Conservation (phyloP, 805 yeast species). For the Saccharomycopsis fodiens region DNA sequence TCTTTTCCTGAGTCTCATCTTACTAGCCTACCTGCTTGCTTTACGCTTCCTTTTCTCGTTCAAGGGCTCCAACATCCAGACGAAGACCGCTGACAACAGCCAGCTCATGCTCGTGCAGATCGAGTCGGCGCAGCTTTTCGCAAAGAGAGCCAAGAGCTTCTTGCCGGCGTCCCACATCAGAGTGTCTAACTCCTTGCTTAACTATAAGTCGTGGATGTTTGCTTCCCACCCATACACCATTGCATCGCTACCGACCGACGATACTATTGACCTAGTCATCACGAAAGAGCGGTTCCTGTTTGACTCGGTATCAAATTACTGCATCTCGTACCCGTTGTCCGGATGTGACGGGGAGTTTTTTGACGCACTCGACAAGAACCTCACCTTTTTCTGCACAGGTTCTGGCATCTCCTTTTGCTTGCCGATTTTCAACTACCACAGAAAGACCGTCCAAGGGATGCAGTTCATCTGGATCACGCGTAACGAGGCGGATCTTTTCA, state of each 20-base stretch:
- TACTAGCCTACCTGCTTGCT: conserved; percentile 33
- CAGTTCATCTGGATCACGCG: conserved; percentile 48
- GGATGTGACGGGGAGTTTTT: conserved; percentile 27
- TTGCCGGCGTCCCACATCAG: conserved; percentile 55
- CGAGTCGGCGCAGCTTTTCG: neutral
- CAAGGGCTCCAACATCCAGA: neutral
- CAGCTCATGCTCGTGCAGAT: neutral
- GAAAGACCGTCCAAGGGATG: too few relatives aligned
- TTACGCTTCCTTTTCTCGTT: conserved; percentile 23
- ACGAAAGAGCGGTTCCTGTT: conserved; percentile 31
- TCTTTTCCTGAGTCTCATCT: conserved; percentile 24
- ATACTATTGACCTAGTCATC: conserved; percentile 37
- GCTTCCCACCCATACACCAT: conserved; percentile 69
- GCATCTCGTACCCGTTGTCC: neutral
- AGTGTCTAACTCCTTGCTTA: conserved; percentile 31
- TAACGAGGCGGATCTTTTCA: conserved; percentile 38
- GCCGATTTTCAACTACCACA: conserved; percentile 27
- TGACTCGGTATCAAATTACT: neutral
- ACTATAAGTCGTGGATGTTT: conserved; percentile 38
- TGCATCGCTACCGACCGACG: conserved; percentile 37
- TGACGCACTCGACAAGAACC: conserved; percentile 9
- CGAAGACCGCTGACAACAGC: neutral
- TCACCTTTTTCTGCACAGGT: conserved; percentile 59
- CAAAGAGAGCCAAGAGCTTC: conserved; percentile 7
- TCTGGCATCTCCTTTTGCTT: conserved; percentile 63